phyloP scores from a whole-genome alignment of 108 stramenopile species.

The Fistulifera pelliculosa region DNA sequence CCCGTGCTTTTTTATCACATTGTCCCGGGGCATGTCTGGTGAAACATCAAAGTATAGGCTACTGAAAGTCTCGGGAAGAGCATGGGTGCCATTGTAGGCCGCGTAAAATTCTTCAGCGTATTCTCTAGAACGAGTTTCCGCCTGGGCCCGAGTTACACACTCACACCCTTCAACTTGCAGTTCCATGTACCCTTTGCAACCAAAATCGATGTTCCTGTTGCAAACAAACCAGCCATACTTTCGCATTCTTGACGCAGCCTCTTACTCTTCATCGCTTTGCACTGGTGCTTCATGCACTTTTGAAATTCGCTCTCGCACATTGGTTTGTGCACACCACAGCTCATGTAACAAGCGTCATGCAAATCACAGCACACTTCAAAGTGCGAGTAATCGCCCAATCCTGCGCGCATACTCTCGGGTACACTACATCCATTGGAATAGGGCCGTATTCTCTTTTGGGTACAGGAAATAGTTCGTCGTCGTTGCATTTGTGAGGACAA shows the following conservation, averaged over 20 bases:
- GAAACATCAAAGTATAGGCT: background rate
- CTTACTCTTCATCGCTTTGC: constrained; percentile 1
- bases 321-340: constrained; percentile 14
- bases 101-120: constrained; percentile 11
- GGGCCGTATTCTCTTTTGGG: constrained; percentile 9
- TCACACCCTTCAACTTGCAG: constrained; percentile 17
- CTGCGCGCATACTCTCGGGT: constrained; percentile 7
- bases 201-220: constrained; percentile 17
- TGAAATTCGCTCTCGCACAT: constrained; percentile 19
- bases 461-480: background rate
- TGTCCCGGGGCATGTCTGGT: background rate
- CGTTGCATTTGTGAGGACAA: constrained; percentile 8
- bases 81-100: constrained; percentile 5
- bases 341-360: constrained; percentile 19
- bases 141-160: constrained; percentile 6
- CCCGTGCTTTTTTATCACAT: constrained; percentile 3
- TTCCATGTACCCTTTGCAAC: constrained; percentile 11
- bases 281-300: constrained; percentile 15
- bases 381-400: constrained; percentile 8
- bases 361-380: constrained; percentile 17
- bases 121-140: constrained; percentile 1
- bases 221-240: constrained; percentile 13
- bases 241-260: constrained; percentile 6
- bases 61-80: background rate
- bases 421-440: constrained; percentile 16